phyloP scores from a whole-genome alignment of 768 basidiomycete species.

The Termitomyces sp. region DNA sequence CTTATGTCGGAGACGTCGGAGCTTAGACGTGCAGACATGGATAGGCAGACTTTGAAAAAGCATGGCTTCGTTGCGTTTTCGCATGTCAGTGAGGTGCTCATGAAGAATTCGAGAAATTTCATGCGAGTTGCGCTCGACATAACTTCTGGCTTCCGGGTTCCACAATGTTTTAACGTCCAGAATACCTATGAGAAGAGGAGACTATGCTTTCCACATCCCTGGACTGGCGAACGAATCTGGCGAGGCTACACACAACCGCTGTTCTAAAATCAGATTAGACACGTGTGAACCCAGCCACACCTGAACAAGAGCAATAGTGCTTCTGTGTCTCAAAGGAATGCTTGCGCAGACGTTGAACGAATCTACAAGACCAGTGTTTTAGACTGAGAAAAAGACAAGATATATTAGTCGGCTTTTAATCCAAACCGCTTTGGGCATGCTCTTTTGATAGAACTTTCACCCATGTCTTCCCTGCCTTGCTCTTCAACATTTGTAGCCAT shows the following conservation, averaged over 20 bases:
- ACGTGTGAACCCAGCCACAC: constrained; percentile 26
- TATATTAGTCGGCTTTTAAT: no score
- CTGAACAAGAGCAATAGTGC: constrained; percentile 53
- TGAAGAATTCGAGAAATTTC: constrained; percentile 45
- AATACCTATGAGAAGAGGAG: constrained; percentile 38
- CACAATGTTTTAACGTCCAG: constrained; percentile 38
- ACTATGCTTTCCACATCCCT: constrained; percentile 56
- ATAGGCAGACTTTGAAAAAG: constrained; percentile 64
- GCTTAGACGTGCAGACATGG: constrained; percentile 54
- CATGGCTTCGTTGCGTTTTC: constrained; percentile 76
- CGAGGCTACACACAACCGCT: constrained; percentile 68
- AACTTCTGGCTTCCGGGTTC: constrained; percentile 24
- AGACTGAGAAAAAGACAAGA: neutral
- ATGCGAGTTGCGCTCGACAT: constrained; percentile 33
- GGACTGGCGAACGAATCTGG: constrained; percentile 77
- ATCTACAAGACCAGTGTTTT: constrained; percentile 35
- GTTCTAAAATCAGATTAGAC: constrained; percentile 1
- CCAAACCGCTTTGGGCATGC: no score
- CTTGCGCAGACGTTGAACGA: constrained; percentile 44
- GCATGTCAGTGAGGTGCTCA: constrained; percentile 65
- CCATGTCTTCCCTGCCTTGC: no score
- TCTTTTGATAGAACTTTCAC: no score
- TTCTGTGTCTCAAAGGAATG: constrained; percentile 51
- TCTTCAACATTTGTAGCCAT: no score
- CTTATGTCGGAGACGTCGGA: constrained; percentile 55